phyloP scores from a whole-genome alignment of 345 rosid genomes.

The Eucalyptus curtisii region DNA sequence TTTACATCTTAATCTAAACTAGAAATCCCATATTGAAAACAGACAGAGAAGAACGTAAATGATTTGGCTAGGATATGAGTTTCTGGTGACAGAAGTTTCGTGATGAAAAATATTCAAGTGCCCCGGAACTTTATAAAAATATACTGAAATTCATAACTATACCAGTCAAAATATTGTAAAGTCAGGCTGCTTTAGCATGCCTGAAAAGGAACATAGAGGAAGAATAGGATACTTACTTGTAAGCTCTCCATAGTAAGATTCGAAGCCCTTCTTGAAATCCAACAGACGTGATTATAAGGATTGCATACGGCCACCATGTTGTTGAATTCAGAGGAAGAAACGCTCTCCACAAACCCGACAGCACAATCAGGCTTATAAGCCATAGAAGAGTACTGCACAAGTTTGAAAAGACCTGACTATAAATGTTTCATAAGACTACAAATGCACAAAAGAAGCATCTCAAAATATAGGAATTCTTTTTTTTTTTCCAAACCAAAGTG shows the following conservation, averaged over 20 bases:
- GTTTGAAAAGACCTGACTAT: not conserved
- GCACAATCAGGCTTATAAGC: constrained; percentile 76
- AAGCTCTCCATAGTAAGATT: constrained; percentile 69
- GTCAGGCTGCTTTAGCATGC: not conserved
- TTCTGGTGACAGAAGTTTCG: not conserved
- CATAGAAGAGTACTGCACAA: constrained; percentile 70
- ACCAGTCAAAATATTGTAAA: not conserved
- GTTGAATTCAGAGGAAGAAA: constrained; percentile 80
- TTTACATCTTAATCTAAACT: not conserved
- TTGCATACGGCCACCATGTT: constrained; percentile 68
- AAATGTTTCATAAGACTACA: not conserved
- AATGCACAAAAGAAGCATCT: not conserved
- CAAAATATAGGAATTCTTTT: not conserved
- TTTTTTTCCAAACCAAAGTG: not conserved
- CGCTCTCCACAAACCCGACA: constrained; percentile 84
- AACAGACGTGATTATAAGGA: constrained; percentile 71
- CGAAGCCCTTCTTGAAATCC: constrained; percentile 91
- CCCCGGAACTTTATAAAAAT: not conserved
- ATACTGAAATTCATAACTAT: not conserved
- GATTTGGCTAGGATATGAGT: not conserved
- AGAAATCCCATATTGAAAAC: not conserved
- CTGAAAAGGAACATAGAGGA: not conserved
- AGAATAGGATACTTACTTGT: constrained; percentile 39
- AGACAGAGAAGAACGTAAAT: not conserved
- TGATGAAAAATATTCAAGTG: not conserved